A percentile compares a stretch with the other conserved stretches of the same genome.
Conservation (phyloP, 2,329 filamentous ascomycete genomes). For the Calonectria ilicicola region DNA sequence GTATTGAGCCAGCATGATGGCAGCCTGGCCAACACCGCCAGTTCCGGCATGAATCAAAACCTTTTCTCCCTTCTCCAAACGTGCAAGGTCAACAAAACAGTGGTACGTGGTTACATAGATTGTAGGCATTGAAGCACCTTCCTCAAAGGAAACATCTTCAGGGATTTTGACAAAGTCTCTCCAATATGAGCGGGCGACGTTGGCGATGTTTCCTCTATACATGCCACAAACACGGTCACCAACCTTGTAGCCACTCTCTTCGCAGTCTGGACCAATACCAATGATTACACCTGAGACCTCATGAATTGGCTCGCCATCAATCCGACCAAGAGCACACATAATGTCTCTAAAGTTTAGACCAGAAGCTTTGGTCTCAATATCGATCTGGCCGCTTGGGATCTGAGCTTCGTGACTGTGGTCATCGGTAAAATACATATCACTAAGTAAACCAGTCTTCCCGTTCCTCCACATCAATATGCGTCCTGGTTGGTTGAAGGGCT, state of each 20-base stretch:
- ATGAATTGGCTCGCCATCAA: neutral
- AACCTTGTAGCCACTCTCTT: neutral
- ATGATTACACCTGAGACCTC: neutral
- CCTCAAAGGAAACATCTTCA: neutral
- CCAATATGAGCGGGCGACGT: neutral
- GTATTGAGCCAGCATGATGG: neutral
- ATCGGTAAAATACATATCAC: neutral
- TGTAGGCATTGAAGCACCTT: neutral
- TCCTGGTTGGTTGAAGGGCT: neutral
- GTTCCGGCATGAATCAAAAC: neutral
- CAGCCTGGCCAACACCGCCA: neutral
- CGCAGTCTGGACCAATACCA: neutral
- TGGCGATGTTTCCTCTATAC: neutral
- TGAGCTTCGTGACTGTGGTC: neutral
- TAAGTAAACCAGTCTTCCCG: neutral
- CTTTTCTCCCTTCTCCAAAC: neutral
- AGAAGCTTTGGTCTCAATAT: neutral
- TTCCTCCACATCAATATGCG: neutral
- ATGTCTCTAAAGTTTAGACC: neutral
- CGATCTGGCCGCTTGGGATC: neutral
- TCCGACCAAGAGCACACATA: neutral
- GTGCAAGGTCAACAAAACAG: neutral
- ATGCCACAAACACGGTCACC: neutral
- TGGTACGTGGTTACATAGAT: neutral
- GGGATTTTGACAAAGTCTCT: neutral